Conservation (phyloP, 352 stramenopile genomes). For the Pythium sukuiense region DNA sequence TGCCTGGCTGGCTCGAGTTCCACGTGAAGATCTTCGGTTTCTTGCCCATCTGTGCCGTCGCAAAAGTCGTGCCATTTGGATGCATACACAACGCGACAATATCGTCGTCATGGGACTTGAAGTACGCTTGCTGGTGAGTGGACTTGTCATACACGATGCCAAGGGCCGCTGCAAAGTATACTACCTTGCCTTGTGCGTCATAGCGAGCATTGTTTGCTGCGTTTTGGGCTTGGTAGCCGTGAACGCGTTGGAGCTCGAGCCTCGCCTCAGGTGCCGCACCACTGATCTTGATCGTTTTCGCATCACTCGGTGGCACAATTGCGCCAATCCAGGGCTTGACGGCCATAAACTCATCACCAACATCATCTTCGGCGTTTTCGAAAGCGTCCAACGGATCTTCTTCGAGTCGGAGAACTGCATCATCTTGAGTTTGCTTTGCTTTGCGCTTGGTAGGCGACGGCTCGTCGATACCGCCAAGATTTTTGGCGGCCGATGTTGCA, state of each 20-base stretch:
- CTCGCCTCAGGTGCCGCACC: constrained; percentile 37
- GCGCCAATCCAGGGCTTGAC: constrained; percentile 87
- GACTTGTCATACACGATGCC: constrained; percentile 66
- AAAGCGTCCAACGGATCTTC: constrained; percentile 36
- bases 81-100: constrained; percentile 81
- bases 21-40: constrained; percentile 84
- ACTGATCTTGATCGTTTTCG: constrained; percentile 34
- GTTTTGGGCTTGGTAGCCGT: constrained; percentile 78
- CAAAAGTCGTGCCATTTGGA: constrained; percentile 74
- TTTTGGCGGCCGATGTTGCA: neutral
- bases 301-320: constrained; percentile 68
- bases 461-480: neutral
- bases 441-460: constrained; percentile 4
- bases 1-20: constrained; percentile 34
- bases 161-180: constrained; percentile 81
- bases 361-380: constrained; percentile 32
- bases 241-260: constrained; percentile 65
- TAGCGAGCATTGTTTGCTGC: constrained; percentile 80
- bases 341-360: constrained; percentile 90
- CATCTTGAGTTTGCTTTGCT: neutral
- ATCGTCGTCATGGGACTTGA: constrained; percentile 81
- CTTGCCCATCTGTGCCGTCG: constrained; percentile 87
- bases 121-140: constrained; percentile 48
- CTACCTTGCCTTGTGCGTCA: constrained; percentile 47
- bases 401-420: constrained; percentile 4